Conservation (phyloP, 2,329 filamentous ascomycete genomes). For the Diaporthe capsici region DNA sequence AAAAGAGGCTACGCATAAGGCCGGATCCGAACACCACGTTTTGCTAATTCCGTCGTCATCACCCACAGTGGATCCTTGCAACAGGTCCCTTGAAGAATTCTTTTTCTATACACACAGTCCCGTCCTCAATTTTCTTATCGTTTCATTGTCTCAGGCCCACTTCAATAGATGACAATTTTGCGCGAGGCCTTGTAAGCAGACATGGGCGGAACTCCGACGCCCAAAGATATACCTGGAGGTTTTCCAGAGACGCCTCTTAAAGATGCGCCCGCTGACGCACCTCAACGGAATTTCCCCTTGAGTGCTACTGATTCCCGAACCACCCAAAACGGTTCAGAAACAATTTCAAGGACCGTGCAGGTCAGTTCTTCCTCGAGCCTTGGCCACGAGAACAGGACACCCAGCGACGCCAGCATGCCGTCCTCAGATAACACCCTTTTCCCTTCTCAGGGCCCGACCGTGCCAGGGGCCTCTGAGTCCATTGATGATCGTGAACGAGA, state of each 20-base stretch:
- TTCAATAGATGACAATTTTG: not conserved
- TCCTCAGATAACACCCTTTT: conserved; percentile 14
- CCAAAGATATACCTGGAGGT: conserved; percentile 19
- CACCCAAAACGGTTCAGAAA: not conserved
- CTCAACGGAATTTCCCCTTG: not conserved
- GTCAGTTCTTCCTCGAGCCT: not conserved
- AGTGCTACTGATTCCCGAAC: not conserved
- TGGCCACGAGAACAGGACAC: not conserved
- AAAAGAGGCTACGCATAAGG: not conserved
- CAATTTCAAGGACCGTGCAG: not conserved
- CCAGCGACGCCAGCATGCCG: conserved; percentile 17
- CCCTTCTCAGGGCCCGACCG: not conserved
- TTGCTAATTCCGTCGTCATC: conserved; percentile 33
- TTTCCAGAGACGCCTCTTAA: conserved; percentile 30
- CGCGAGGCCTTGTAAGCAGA: not conserved
- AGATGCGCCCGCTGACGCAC: not conserved
- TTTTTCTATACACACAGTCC: not conserved
- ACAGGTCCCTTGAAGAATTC: not conserved
- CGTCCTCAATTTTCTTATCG: not conserved
- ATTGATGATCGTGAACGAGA: not conserved
- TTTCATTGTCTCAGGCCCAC: not conserved
- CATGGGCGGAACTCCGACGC: conserved; percentile 18
- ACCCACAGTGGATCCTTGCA: not conserved
- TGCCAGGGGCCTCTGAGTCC: not conserved
- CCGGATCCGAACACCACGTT: conserved; percentile 9